A percentile compares a stretch with the other conserved stretches of the same genome.
These are phyloP conservation scores for Carex scoparia DNA, from an alignment of 176 grass and related monocot species.

Conservation along the genomic window DNA sequence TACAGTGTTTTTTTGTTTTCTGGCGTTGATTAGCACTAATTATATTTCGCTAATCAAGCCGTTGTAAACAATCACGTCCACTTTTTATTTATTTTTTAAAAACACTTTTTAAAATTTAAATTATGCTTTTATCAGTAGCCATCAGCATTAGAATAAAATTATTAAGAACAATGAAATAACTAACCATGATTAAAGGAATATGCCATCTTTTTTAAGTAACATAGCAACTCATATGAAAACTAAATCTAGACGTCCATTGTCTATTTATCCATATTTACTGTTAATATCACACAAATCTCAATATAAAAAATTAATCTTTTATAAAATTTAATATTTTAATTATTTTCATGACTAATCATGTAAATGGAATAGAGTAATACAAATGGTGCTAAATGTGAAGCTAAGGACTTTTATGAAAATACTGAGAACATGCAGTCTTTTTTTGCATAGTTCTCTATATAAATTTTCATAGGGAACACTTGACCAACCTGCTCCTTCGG, in stretches of 20 bases:
- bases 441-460: neutral
- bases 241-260: neutral
- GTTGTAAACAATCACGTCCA: too few species aligned
- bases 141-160: too few species aligned
- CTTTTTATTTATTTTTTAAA: too few species aligned
- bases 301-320: neutral
- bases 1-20: too few species aligned
- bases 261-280: neutral
- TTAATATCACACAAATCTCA: neutral
- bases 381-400: neutral
- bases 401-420: neutral
- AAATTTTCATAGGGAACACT: neutral
- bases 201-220: neutral
- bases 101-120: too few species aligned
- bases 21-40: too few species aligned
- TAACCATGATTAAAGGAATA: neutral
- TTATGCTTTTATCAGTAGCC: too few species aligned
- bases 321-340: neutral
- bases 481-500: constrained; percentile 3
- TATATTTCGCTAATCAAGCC: too few species aligned
- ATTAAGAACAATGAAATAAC: too few species aligned
- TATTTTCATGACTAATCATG: neutral
- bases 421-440: neutral
- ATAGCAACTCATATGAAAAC: neutral
- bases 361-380: neutral